phyloP scores from a whole-genome alignment of 495 filamentous ascomycete species.

The Talaromyces proteolyticus region DNA sequence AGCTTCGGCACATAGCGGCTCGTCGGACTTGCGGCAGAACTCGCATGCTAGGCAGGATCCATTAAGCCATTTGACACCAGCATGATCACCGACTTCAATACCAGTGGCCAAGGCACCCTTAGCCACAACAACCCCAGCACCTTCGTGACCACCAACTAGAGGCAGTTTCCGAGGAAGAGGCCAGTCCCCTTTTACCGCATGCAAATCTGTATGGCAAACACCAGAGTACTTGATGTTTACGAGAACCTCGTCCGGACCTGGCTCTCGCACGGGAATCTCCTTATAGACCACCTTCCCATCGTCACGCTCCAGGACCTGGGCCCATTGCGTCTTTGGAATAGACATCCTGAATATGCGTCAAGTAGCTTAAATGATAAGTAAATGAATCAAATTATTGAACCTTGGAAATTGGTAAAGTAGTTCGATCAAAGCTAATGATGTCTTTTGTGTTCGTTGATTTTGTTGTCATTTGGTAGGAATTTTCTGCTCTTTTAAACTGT shows the following conservation, averaged over 20 bases:
- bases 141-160: constrained; percentile 82
- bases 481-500: too few species aligned
- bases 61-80: constrained; percentile 78
- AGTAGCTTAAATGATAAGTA: neutral
- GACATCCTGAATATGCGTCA: constrained; percentile 12
- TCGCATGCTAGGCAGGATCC: constrained; percentile 62
- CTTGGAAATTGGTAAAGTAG: too few species aligned
- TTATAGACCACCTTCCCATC: constrained; percentile 74
- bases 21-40: constrained; percentile 59
- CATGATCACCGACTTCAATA: constrained; percentile 62
- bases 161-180: constrained; percentile 66
- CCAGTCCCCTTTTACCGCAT: constrained; percentile 83
- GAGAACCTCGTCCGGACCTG: constrained; percentile 79
- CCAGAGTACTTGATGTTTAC: constrained; percentile 86
- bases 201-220: constrained; percentile 83
- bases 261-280: constrained; percentile 68
- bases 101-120: constrained; percentile 62
- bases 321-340: constrained; percentile 75
- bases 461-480: too few species aligned
- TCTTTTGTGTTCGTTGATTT: too few species aligned
- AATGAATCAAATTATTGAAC: neutral
- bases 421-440: too few species aligned
- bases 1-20: constrained; percentile 61
- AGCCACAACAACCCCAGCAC: constrained; percentile 75
- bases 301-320: constrained; percentile 73